Evolutionary conservation across 495 filamentous ascomycete genomes (phyloP).

Genomic region (Daldinia grandis): DNA sequence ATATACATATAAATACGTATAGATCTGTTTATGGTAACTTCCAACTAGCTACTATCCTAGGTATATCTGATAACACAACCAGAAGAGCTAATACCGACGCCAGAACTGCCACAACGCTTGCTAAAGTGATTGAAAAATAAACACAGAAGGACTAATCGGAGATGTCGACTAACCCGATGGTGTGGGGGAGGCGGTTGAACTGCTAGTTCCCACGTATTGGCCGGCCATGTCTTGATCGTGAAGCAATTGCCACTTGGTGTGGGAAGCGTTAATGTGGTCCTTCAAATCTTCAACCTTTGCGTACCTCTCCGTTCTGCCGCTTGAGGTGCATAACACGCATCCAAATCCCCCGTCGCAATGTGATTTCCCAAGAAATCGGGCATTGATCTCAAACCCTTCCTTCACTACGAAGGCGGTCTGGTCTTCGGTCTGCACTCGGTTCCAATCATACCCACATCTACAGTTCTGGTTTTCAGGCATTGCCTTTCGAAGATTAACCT

Average conservation of each 20-base stretch:
- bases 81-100: not conserved
- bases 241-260: constrained; percentile 54
- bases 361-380: constrained; percentile 51
- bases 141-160: not conserved
- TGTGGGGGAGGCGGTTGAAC: not conserved
- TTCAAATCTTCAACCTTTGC: constrained; percentile 42
- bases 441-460: constrained; percentile 50
- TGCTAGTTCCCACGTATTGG: not conserved
- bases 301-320: constrained; percentile 47
- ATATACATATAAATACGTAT: not conserved
- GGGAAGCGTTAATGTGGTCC: constrained; percentile 47
- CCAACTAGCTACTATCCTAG: not conserved
- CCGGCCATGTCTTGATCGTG: constrained; percentile 51
- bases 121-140: not conserved
- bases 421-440: constrained; percentile 18
- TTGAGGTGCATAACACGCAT: constrained; percentile 42
- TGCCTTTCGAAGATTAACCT: constrained; percentile 44
- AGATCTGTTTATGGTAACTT: not conserved
- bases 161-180: not conserved
- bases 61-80: not conserved
- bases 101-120: not conserved
- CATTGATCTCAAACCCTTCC: constrained; percentile 49
- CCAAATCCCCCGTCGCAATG: constrained; percentile 48
- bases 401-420: constrained; percentile 31
- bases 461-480: constrained; percentile 43